Percentiles rank a stretch among this genome's conserved stretches.
Conservation (phyloP, 2,329 filamentous ascomycete genomes). For the Huntiella abstrusa region DNA sequence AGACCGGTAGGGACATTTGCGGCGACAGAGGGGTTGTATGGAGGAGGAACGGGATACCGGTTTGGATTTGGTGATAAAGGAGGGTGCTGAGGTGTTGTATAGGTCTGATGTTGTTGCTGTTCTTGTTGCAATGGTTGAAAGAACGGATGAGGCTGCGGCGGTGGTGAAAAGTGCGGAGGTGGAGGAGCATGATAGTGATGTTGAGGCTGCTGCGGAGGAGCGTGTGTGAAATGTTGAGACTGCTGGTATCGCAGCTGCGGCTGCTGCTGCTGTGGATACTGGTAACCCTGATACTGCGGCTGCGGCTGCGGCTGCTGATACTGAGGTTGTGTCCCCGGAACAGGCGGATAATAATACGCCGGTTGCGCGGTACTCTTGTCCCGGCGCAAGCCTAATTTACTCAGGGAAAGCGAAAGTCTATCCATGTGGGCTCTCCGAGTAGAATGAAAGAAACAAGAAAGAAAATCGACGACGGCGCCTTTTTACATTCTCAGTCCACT, state of each 20-base stretch:
- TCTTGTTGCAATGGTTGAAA: background rate
- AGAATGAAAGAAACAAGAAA: too few relatives aligned
- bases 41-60: background rate
- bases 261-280: background rate
- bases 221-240: background rate
- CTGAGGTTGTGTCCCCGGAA: too few relatives aligned
- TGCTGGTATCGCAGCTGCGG: background rate
- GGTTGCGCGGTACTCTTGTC: constrained; percentile 1
- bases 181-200: background rate
- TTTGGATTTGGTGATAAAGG: background rate
- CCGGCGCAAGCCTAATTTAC: background rate
- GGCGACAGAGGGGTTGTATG: constrained; percentile 4
- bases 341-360: background rate
- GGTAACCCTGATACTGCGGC: background rate
- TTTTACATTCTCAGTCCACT: too few relatives aligned
- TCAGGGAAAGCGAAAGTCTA: too few relatives aligned
- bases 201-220: background rate
- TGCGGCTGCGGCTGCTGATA: background rate
- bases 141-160: background rate
- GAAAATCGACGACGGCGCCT: too few relatives aligned
- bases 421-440: too few relatives aligned
- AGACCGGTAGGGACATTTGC: constrained; percentile 1
- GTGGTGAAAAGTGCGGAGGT: background rate
- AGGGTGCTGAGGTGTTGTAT: constrained; percentile 1
- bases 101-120: constrained; percentile 1